Evolutionary conservation across 805 yeast genomes (phyloP).

Genomic region (Pichia kluyveri): DNA sequence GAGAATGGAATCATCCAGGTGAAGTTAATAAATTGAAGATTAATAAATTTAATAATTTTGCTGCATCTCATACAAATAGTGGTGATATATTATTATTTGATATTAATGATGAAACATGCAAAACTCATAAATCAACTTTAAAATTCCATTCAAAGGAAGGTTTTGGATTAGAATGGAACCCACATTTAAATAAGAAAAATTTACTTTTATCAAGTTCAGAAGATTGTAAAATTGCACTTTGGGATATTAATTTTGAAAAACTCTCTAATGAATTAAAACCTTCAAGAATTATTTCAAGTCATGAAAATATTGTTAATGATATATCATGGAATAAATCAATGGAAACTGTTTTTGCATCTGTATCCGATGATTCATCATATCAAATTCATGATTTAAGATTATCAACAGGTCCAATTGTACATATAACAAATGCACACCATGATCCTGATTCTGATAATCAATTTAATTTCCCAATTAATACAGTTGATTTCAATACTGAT

Average conservation of each 20-base stretch:
- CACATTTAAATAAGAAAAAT: conserved; percentile 23
- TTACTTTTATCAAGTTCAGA: conserved; percentile 55
- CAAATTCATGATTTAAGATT: conserved; percentile 52
- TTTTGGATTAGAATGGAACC: conserved; percentile 62
- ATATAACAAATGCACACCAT: conserved; percentile 39
- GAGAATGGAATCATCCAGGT: conserved; percentile 53
- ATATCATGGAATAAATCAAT: conserved; percentile 45
- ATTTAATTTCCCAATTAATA: conserved; percentile 35
- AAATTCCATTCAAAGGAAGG: conserved; percentile 60
- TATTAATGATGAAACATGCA: conserved; percentile 14
- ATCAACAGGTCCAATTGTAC: conserved; percentile 32
- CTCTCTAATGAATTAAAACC: conserved; percentile 29
- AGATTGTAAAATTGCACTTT: conserved; percentile 59
- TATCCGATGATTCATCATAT: conserved; percentile 55
- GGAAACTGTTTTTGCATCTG: conserved; percentile 52
- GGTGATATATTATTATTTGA: conserved; percentile 43
- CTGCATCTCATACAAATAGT: conserved; percentile 46
- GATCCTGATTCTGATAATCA: conserved; percentile 29
- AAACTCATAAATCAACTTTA: conserved; percentile 22
- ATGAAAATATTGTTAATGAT: conserved; percentile 56
- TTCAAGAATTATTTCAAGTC: conserved; percentile 37
- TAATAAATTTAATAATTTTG: conserved; percentile 37
- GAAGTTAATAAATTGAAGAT: conserved; percentile 57
- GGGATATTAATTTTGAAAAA: conserved; percentile 40
- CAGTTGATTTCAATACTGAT: conserved; percentile 57